phyloP scores from a whole-genome alignment of 1,284 basidiomycete genomes.

The Puccinia horiana region DNA sequence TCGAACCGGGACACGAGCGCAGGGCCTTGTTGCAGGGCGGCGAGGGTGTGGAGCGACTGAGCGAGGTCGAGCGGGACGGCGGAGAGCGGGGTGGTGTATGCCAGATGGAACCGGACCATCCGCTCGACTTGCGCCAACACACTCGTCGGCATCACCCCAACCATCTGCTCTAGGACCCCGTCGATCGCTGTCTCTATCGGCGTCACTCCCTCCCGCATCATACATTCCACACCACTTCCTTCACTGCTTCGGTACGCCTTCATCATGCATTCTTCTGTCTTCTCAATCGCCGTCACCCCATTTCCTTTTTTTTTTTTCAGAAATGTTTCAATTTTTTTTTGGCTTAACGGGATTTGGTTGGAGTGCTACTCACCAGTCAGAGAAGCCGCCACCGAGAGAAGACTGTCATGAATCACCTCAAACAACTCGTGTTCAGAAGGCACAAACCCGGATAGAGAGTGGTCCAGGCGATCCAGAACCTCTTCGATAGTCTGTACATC shows the following conservation, averaged over 20 bases:
- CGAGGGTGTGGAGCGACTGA: neutral
- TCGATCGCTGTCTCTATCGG: neutral
- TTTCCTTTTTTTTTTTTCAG: neutral
- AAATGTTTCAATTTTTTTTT: neutral
- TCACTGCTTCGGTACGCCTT: neutral
- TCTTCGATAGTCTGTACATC: neutral
- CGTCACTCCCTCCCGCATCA: neutral
- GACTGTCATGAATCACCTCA: neutral
- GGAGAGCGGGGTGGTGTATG: neutral
- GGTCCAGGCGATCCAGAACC: neutral
- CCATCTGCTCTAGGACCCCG: slow-evolving; percentile 2
- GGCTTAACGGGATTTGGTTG: neutral
- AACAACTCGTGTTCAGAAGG: neutral
- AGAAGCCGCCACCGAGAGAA: neutral
- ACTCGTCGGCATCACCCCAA: neutral
- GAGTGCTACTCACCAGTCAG: neutral
- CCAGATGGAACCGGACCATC: slow-evolving; percentile 1
- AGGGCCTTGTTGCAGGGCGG: neutral
- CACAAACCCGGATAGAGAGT: neutral
- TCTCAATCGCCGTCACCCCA: slow-evolving; percentile 7
- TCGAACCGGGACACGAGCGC: neutral
- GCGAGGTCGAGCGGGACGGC: neutral
- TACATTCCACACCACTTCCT: neutral
- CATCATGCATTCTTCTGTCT: neutral
- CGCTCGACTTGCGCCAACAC: neutral